A percentile compares a stretch with the other conserved stretches of the same genome.
Evolutionary conservation across 371 early-diverging fungal genomes (phyloP).

Genomic region (Blyttiomyces sp.): DNA sequence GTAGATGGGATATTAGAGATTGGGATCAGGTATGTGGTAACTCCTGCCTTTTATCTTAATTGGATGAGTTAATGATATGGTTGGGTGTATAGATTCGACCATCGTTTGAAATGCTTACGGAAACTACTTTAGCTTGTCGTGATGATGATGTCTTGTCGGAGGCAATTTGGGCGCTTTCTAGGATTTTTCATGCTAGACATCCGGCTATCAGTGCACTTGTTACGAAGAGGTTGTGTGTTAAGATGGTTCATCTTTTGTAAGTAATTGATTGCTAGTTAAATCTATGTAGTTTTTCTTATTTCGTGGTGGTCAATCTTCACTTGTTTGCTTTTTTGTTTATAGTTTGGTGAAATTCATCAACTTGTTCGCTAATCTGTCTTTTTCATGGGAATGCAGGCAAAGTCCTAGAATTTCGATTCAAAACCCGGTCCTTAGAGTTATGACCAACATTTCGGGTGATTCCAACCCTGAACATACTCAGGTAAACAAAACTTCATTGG

Average conservation of each 20-base stretch:
- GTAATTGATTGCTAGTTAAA: background rate
- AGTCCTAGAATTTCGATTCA: slow-evolving; percentile 4
- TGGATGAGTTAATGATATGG: background rate
- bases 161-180: slow-evolving; percentile 31
- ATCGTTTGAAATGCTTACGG: slow-evolving; percentile 13
- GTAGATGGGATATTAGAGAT: slow-evolving; percentile 23
- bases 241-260: slow-evolving; percentile 16
- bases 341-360: background rate
- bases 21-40: slow-evolving; percentile 16
- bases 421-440: slow-evolving; percentile 25
- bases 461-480: slow-evolving; percentile 15
- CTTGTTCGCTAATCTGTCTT: background rate
- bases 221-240: slow-evolving; percentile 1
- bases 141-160: slow-evolving; percentile 30
- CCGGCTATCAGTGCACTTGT: slow-evolving; percentile 6
- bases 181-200: slow-evolving; percentile 25
- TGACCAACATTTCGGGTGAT: slow-evolving; percentile 30
- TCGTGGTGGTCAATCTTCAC: no score
- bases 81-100: slow-evolving; percentile 21
- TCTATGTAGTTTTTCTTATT: background rate
- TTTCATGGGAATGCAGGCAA: slow-evolving; percentile 2
- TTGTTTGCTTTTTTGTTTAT: background rate
- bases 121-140: slow-evolving; percentile 9
- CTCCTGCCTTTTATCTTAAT: background rate
- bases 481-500: background rate